These are phyloP conservation scores for Lecanicillium sp. DNA, from an alignment of 2,329 filamentous ascomycete species.

Conservation along the genomic window DNA sequence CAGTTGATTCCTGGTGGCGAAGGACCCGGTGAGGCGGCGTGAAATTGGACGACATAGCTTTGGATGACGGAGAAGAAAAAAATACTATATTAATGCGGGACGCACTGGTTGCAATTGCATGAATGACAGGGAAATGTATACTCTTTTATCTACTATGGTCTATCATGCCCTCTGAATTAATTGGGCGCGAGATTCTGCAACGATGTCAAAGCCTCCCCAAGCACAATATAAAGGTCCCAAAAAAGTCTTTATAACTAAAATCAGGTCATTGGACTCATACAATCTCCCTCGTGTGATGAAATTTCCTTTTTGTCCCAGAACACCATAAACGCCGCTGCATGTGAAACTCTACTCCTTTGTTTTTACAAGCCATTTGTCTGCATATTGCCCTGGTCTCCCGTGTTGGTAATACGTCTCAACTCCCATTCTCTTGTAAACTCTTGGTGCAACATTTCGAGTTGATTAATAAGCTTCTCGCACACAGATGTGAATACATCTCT, in stretches of 20 bases:
- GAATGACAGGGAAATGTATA: background rate
- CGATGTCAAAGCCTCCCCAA: too few species aligned
- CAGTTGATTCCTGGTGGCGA: slow-evolving; percentile 74
- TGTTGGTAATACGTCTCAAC: slow-evolving; percentile 73
- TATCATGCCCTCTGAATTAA: too few species aligned
- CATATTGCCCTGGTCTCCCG: slow-evolving; percentile 46
- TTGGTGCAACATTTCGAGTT: slow-evolving; percentile 70
- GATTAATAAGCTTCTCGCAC: slow-evolving; percentile 73
- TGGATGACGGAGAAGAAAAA: too few species aligned
- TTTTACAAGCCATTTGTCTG: slow-evolving; percentile 24
- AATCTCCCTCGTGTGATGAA: background rate
- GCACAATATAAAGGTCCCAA: too few species aligned
- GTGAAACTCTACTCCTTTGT: background rate
- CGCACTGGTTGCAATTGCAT: slow-evolving; percentile 9
- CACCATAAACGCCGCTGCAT: slow-evolving; percentile 12
- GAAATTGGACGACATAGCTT: too few species aligned
- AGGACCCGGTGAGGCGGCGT: slow-evolving; percentile 43
- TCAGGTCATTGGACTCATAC: background rate
- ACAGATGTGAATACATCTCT: slow-evolving; percentile 77
- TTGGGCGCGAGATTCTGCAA: too few species aligned
- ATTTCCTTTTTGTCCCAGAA: slow-evolving; percentile 12
- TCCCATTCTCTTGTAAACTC: slow-evolving; percentile 93
- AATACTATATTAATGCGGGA: too few species aligned
- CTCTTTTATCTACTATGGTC: too few species aligned
- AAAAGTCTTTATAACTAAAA: too few species aligned